Conservation (phyloP, 306 rosid species). For the Ceratonia siliqua region DNA sequence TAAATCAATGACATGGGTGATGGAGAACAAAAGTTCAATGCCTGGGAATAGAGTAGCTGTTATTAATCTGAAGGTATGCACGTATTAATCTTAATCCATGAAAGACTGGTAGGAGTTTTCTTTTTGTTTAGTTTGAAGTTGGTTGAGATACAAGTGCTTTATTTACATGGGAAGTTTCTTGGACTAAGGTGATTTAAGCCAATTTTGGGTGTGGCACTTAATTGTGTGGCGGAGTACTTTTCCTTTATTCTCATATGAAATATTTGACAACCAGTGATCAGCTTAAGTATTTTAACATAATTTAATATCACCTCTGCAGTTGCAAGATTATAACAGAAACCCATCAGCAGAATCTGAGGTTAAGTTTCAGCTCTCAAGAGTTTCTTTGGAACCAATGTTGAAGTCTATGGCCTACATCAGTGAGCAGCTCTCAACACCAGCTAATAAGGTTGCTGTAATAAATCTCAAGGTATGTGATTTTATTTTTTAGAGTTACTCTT, state of each 20-base stretch:
- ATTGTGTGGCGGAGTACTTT: no score
- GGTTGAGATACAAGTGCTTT: constrained; percentile 24
- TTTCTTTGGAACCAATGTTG: constrained; percentile 86
- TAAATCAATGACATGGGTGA: constrained; percentile 97
- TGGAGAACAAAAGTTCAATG: constrained; percentile 86
- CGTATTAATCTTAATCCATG: constrained; percentile 5
- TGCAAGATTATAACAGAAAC: constrained; percentile 76
- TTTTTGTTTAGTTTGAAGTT: constrained; percentile 11
- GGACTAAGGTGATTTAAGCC: neutral
- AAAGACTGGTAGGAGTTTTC: constrained; percentile 11
- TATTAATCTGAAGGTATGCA: constrained; percentile 77
- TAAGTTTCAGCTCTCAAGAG: constrained; percentile 83
- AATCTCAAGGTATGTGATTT: constrained; percentile 73
- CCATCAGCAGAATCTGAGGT: constrained; percentile 84
- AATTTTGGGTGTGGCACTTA: no score
- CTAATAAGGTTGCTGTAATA: constrained; percentile 93
- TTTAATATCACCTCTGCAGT: constrained; percentile 50
- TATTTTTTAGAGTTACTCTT: constrained; percentile 12
- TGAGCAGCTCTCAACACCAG: constrained; percentile 88
- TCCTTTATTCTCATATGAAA: neutral
- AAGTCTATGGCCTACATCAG: constrained; percentile 90
- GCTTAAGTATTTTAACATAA: constrained; percentile 11
- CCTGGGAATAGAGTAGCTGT: constrained; percentile 84
- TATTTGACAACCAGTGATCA: constrained; percentile 22
- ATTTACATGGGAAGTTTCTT: constrained; percentile 19